phyloP scores from a whole-genome alignment of 2,329 filamentous ascomycete genomes.

The Arthrobotrys musiformis region DNA sequence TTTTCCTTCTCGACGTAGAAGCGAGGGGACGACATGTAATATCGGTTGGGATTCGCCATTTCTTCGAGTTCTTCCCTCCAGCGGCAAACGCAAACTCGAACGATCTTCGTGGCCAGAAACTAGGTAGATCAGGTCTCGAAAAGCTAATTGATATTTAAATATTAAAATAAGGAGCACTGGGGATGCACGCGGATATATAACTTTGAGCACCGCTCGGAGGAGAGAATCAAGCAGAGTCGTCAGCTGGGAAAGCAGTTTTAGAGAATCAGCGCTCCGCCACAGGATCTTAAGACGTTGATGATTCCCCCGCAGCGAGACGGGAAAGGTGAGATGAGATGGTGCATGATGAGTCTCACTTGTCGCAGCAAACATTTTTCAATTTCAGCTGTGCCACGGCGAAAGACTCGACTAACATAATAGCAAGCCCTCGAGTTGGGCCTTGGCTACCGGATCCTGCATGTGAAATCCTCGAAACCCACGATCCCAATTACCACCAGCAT shows the following conservation, averaged over 20 bases:
- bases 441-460: conserved; percentile 24
- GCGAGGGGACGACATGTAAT: conserved; percentile 45
- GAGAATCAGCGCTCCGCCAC: not conserved
- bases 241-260: not conserved
- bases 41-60: conserved; percentile 46
- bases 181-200: not conserved
- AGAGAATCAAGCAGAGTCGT: not conserved
- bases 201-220: not conserved
- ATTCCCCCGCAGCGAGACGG: not conserved
- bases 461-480: not conserved
- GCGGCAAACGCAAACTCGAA: not conserved
- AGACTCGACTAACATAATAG: not conserved
- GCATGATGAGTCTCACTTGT: conserved; percentile 23
- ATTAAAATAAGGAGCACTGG: not conserved
- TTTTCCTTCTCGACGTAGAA: conserved; percentile 45
- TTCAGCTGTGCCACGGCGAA: conserved; percentile 12
- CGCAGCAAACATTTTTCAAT: not conserved
- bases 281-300: not conserved
- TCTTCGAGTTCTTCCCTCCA: not conserved
- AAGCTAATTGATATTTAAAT: not conserved
- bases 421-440: not conserved
- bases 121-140: not conserved
- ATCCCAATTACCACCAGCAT: conserved; percentile 2
- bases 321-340: not conserved
- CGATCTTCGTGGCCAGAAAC: not conserved